Evolutionary conservation across 1,284 basidiomycete species (phyloP).

Genomic region (Phlebopus sp.): DNA sequence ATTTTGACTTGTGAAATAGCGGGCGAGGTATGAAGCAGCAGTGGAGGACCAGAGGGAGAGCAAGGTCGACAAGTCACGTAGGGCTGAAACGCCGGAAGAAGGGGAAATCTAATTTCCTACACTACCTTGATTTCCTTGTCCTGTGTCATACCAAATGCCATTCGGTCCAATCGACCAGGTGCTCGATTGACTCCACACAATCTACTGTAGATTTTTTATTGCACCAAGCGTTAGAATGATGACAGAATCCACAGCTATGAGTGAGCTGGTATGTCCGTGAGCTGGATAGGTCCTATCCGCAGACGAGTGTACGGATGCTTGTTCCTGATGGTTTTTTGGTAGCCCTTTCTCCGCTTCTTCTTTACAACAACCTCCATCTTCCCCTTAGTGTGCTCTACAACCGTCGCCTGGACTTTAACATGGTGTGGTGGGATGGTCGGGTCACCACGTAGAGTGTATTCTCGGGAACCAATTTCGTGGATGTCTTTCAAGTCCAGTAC

Average conservation of each 20-base stretch:
- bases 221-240: neutral
- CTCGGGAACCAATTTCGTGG: slow-evolving; percentile 91
- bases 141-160: too few species aligned
- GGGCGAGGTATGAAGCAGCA: slow-evolving; percentile 52
- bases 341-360: slow-evolving; percentile 98
- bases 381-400: slow-evolving; percentile 95
- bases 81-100: slow-evolving; percentile 74
- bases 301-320: slow-evolving; percentile 94
- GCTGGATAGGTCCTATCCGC: slow-evolving; percentile 71
- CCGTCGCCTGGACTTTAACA: slow-evolving; percentile 81
- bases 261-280: slow-evolving; percentile 20
- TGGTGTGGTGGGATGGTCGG: slow-evolving; percentile 57
- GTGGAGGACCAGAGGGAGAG: slow-evolving; percentile 36
- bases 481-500: slow-evolving; percentile 82
- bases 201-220: too few species aligned
- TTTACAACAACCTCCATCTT: slow-evolving; percentile 89
- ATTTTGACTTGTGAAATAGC: slow-evolving; percentile 35
- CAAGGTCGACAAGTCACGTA: slow-evolving; percentile 38
- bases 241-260: slow-evolving; percentile 10
- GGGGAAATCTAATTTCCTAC: slow-evolving; percentile 61
- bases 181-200: neutral
- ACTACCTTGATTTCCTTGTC: slow-evolving; percentile 9
- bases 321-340: slow-evolving; percentile 78
- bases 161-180: neutral
- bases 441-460: slow-evolving; percentile 85